Conservation (phyloP, 108 stramenopile genomes). For the Skeletonema marinoi region DNA sequence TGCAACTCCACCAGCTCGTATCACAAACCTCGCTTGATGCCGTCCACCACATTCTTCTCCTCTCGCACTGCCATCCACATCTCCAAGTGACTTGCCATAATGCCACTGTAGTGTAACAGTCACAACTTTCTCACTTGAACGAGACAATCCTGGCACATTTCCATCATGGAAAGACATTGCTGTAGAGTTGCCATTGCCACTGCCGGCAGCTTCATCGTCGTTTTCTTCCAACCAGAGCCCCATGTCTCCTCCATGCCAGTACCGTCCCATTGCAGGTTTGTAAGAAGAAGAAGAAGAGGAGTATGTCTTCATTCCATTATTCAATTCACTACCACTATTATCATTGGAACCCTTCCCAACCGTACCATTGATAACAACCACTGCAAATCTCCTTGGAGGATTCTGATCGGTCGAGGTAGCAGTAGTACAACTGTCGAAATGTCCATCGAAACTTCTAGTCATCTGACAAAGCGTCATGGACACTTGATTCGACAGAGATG, state of each 20-base stretch:
- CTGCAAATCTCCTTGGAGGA: constrained; percentile 37
- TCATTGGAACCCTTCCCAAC: constrained; percentile 27
- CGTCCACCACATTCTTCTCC: neutral
- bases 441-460: constrained; percentile 28
- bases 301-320: neutral
- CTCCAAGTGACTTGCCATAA: constrained; percentile 31
- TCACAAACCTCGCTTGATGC: neutral
- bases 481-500: constrained; percentile 38
- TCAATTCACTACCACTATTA: neutral
- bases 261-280: constrained; percentile 47
- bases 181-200: neutral
- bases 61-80: neutral
- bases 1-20: constrained; percentile 24
- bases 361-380: constrained; percentile 38
- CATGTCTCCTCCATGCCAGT: constrained; percentile 48
- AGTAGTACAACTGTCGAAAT: neutral
- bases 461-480: constrained; percentile 37
- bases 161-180: constrained; percentile 4
- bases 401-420: neutral
- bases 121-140: constrained; percentile 23
- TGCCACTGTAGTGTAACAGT: constrained; percentile 35
- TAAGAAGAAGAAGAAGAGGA: neutral
- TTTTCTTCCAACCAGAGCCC: constrained; percentile 41
- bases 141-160: constrained; percentile 15
- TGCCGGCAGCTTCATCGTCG: neutral